Evolutionary conservation across 495 filamentous ascomycete genomes (phyloP).

Genomic region (Penicillium pancosmium): DNA sequence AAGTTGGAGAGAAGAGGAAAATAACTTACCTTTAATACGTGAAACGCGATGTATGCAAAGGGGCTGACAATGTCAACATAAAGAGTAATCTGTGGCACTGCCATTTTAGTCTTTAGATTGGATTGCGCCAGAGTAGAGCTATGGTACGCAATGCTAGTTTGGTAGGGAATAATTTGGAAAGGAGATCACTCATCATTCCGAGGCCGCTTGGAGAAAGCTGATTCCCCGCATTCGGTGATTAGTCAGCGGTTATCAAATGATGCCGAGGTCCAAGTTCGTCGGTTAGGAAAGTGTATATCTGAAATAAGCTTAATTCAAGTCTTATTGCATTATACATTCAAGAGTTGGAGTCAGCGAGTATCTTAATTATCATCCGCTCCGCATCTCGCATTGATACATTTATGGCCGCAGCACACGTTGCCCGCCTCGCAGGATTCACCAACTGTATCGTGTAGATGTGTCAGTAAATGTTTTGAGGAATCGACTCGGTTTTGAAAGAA

Average conservation of each 20-base stretch:
- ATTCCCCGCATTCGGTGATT: slow-evolving; percentile 11
- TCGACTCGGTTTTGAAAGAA: too few species aligned
- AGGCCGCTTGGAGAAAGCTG: background rate
- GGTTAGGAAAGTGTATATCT: background rate
- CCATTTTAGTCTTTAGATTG: slow-evolving; percentile 32
- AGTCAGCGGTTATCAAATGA: slow-evolving; percentile 16
- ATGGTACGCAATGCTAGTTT: slow-evolving; percentile 1
- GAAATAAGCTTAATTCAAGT: background rate
- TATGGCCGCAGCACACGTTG: too few species aligned
- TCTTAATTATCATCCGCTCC: background rate
- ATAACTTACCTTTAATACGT: slow-evolving; percentile 57
- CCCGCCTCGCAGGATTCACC: too few species aligned
- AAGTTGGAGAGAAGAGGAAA: background rate
- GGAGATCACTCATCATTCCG: background rate
- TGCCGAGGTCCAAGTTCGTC: background rate
- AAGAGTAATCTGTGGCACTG: slow-evolving; percentile 61
- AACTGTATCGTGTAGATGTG: too few species aligned
- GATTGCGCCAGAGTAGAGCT: background rate
- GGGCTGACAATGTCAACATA: slow-evolving; percentile 73
- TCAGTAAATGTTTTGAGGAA: too few species aligned
- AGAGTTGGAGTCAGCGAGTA: too few species aligned
- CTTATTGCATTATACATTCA: background rate
- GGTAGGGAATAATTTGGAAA: background rate
- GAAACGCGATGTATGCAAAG: slow-evolving; percentile 70
- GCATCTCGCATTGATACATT: background rate